Evolutionary conservation across 2,329 filamentous ascomycete genomes (phyloP).

Genomic region (Drechslerella stenobrocha): DNA sequence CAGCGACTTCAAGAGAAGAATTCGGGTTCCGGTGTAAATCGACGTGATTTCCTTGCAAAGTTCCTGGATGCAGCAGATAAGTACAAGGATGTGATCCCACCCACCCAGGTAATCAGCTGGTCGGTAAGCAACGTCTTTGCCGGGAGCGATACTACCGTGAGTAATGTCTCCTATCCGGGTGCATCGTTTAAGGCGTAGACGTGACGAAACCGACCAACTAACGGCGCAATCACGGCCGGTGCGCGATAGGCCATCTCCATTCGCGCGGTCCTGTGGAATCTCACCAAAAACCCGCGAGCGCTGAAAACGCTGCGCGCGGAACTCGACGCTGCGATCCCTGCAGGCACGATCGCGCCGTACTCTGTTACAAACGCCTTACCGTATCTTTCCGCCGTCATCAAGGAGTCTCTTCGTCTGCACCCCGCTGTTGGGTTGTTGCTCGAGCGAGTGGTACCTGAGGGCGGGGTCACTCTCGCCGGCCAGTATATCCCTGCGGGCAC

Average conservation of each 20-base stretch:
- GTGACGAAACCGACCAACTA: background rate
- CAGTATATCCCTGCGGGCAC: constrained; percentile 55
- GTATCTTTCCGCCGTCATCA: constrained; percentile 62
- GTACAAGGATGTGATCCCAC: constrained; percentile 26
- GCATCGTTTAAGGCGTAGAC: constrained; percentile 11
- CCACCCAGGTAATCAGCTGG: constrained; percentile 28
- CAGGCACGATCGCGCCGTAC: constrained; percentile 17
- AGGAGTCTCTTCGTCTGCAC: constrained; percentile 61
- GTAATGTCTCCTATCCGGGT: constrained; percentile 51
- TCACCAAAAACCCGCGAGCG: constrained; percentile 8
- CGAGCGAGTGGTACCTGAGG: constrained; percentile 60
- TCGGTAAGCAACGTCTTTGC: constrained; percentile 57
- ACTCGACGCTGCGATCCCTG: constrained; percentile 4
- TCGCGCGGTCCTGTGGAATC: constrained; percentile 31
- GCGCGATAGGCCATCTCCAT: constrained; percentile 22
- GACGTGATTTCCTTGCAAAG: constrained; percentile 33
- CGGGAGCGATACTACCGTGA: constrained; percentile 56
- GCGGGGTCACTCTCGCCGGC: constrained; percentile 56
- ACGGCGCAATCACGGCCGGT: background rate
- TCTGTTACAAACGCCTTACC: constrained; percentile 54
- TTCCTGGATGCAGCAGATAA: constrained; percentile 37
- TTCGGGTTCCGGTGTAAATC: constrained; percentile 10
- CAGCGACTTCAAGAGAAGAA: constrained; percentile 24
- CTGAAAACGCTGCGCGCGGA: constrained; percentile 16
- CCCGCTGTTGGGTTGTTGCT: constrained; percentile 60